Conservation (phyloP, 371 early-diverging fungal genomes). For the Mortierella polycephala region DNA sequence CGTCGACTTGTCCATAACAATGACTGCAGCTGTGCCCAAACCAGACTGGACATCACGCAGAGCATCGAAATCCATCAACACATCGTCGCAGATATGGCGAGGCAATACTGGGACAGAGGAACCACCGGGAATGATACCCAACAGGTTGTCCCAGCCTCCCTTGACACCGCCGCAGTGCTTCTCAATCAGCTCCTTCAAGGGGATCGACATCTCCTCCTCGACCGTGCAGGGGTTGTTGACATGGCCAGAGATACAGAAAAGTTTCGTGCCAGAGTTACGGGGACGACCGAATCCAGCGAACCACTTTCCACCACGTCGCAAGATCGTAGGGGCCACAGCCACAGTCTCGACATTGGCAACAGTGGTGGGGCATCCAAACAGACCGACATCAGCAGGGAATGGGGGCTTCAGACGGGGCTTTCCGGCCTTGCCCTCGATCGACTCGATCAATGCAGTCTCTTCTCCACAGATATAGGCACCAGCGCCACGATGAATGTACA, state of each 20-base stretch:
- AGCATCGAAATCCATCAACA: conserved; percentile 98
- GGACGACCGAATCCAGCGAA: conserved; percentile 94
- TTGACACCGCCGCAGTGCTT: conserved; percentile 97
- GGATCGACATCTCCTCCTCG: conserved; percentile 98
- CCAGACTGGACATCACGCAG: conserved; percentile 94
- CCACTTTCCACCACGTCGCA: conserved; percentile 93
- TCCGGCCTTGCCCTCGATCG: conserved; percentile 97
- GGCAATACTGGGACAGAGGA: conserved; percentile 95
- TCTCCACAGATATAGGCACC: conserved; percentile 99
- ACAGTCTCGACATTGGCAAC: conserved; percentile 98
- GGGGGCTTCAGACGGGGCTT: conserved; percentile 99
- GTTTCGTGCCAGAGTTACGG: conserved; percentile 95
- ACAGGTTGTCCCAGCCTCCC: conserved; percentile 99
- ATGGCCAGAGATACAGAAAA: conserved; percentile 97
- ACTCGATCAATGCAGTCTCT: conserved; percentile 97
- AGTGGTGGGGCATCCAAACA: conserved; percentile 98
- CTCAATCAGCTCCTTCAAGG: conserved; percentile 93
- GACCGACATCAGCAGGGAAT: conserved; percentile 98
- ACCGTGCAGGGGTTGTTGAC: conserved; percentile 98
- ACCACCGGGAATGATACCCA: conserved; percentile 98
- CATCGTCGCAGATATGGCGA: conserved; percentile 88
- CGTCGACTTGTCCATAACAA: conserved; percentile 98
- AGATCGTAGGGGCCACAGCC: conserved; percentile 96
- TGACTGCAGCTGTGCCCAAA: conserved; percentile 95
- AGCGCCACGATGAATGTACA: conserved; percentile 96